Base-by-base conservation (phyloP, 495 filamentous ascomycete genomes). In the Trichoderma parareesei region DNA sequence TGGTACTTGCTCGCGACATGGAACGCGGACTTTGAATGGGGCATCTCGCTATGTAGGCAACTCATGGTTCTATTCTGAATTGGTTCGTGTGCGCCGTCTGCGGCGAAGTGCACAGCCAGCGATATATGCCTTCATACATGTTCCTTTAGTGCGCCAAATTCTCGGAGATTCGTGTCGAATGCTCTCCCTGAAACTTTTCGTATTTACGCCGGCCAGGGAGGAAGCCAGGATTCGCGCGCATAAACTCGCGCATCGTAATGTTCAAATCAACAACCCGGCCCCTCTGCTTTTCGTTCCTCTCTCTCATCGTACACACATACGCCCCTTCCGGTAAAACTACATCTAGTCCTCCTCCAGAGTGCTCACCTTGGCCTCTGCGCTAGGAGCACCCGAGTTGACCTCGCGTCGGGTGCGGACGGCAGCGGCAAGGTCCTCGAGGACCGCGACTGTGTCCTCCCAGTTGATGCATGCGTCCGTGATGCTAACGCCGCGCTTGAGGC, bases 401-500 rank as follows among this genome's bases (percentile, higher is more conserved):
- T 78, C 73, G n/a, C 94, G 82, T 71, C 94, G 83, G 38, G 85
- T 87, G 42, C 87, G 84, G 46, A 97, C 89, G n/a, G 90, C 90
- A 35, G 87, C 87, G 10, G 94, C 95, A 5, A 98, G 83, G 69
- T 90, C 83, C 68, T 95, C 87, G n/a, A 98, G 82, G 1, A 94
- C 89, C 4, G 85, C 79, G 60, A 96, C 88, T 0, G 94, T 98
- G 44, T 78, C 81, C 48, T 95, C 89, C 94, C 94, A 98, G 79
- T 92, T 81, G 70, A 98, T 96, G 77, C 94, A 98, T 55, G 95
- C 94, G 74, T 98, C 94, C 1, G 94, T 98, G 75, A 98, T 98
- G 75, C 88, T 92, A 68, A 98, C 91, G 71, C 94, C 94, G 80
- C 91, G 92, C 79, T 91, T 90, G 46, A 98, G 79, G 38, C 77